A percentile compares a stretch with the other conserved stretches of the same genome.
Evolutionary conservation across 495 filamentous ascomycete genomes (phyloP).

Genomic region (Podospora tetraspora): DNA sequence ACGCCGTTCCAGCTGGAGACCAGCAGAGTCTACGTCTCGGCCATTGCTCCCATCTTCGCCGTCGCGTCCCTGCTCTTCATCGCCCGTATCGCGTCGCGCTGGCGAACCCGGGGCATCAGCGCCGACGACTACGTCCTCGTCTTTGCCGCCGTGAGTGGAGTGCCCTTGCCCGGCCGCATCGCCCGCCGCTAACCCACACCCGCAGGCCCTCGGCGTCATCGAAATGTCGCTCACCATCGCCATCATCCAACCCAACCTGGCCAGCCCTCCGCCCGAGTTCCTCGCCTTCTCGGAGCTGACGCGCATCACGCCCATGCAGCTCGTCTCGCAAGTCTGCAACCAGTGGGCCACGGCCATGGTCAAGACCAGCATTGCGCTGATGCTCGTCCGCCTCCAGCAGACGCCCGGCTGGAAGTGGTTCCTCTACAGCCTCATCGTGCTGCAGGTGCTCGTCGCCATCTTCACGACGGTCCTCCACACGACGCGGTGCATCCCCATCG

Average conservation of each 20-base stretch:
- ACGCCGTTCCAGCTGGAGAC: not conserved
- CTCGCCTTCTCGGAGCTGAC: not conserved
- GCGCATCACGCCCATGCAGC: not conserved
- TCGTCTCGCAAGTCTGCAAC: not conserved
- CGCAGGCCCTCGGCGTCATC: not conserved
- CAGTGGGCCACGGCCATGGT: not conserved
- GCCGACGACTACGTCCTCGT: not conserved
- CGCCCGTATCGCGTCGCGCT: not conserved
- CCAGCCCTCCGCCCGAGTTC: not conserved
- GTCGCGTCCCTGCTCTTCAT: not conserved
- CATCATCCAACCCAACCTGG: not conserved
- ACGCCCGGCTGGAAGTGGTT: not conserved
- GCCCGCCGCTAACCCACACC: not conserved
- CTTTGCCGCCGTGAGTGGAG: not conserved
- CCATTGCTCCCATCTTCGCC: not conserved
- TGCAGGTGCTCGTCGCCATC: constrained; percentile 1
- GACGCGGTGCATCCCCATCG: constrained; percentile 8
- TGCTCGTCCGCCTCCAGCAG: constrained; percentile 5
- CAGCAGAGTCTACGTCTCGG: not conserved
- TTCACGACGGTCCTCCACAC: constrained; percentile 4
- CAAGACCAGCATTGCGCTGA: constrained; percentile 6
- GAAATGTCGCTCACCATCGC: not conserved
- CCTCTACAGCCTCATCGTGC: not conserved
- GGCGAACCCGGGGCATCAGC: not conserved
- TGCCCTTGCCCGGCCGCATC: not conserved